These are phyloP conservation scores for Farysia itapuensis DNA, from an alignment of 1,284 basidiomycete genomes.

Conservation along the genomic window DNA sequence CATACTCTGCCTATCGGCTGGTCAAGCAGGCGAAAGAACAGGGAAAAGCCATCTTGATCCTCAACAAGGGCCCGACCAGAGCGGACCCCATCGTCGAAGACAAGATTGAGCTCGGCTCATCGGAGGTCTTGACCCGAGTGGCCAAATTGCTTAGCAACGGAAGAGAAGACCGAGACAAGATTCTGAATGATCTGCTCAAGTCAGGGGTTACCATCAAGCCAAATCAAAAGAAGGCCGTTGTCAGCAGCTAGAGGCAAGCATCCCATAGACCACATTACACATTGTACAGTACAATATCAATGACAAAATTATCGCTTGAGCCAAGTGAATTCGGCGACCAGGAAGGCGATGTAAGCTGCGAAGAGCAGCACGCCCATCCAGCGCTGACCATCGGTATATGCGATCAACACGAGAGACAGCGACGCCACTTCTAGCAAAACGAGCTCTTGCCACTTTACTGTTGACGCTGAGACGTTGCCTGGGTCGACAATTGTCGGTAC, in stretches of 20 bases:
- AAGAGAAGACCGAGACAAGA: conserved; percentile 24
- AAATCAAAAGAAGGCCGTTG: conserved; percentile 19
- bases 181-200: conserved; percentile 30
- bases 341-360: conserved; percentile 30
- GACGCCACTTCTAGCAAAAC: conserved; percentile 19
- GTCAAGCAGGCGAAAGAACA: conserved; percentile 49
- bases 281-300: no score
- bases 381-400: conserved; percentile 26
- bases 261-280: not conserved
- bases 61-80: conserved; percentile 56
- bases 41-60: conserved; percentile 41
- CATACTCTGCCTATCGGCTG: conserved; percentile 57
- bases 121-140: conserved; percentile 41
- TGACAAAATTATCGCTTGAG: conserved; percentile 24
- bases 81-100: conserved; percentile 43
- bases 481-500: conserved; percentile 1
- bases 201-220: conserved; percentile 26
- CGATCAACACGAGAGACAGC: conserved; percentile 32
- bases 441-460: conserved; percentile 32
- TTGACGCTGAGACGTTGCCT: conserved; percentile 7
- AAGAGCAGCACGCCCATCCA: conserved; percentile 38
- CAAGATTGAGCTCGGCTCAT: conserved; percentile 51
- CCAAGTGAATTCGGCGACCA: conserved; percentile 33
- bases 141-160: conserved; percentile 24
- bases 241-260: conserved; percentile 15